Evolutionary conservation across 116 monocot genomes (phyloP).

Genomic region (Iris pallida): DNA sequence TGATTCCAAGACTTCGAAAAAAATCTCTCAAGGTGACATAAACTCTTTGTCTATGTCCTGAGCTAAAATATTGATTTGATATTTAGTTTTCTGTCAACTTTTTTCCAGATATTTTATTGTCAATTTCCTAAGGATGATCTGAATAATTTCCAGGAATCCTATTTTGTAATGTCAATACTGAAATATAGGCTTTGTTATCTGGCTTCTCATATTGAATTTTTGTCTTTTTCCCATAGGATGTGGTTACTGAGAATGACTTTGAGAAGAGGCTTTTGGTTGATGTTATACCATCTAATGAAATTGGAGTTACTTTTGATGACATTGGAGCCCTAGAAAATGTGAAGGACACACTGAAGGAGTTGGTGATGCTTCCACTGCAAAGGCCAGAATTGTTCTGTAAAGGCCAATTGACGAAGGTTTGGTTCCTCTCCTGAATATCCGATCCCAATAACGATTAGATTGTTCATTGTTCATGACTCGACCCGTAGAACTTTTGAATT

Average conservation of each 20-base stretch:
- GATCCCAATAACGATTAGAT: no score
- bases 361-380: conserved; percentile 99
- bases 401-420: conserved; percentile 98
- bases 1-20: conserved; percentile 73
- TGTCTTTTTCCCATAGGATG: conserved; percentile 46
- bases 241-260: conserved; percentile 97
- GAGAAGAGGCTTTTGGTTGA: conserved; percentile 92
- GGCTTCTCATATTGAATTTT: not conserved
- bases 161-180: no score
- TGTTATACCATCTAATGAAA: conserved; percentile 94
- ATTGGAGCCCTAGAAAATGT: conserved; percentile 98
- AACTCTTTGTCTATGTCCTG: no score
- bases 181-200: no score
- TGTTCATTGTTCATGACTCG: no score
- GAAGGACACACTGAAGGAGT: conserved; percentile 89
- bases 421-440: not conserved
- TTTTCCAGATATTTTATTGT: not conserved
- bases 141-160: no score
- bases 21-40: conserved; percentile 78
- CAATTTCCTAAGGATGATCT: no score
- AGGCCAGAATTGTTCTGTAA: conserved; percentile 97
- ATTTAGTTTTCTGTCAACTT: not conserved
- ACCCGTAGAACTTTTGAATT: no score
- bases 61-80: not conserved
- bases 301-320: conserved; percentile 97